These are phyloP conservation scores for Triticum turgidum DNA, from an alignment of 176 grass and related monocot species.

Conservation along the genomic window DNA sequence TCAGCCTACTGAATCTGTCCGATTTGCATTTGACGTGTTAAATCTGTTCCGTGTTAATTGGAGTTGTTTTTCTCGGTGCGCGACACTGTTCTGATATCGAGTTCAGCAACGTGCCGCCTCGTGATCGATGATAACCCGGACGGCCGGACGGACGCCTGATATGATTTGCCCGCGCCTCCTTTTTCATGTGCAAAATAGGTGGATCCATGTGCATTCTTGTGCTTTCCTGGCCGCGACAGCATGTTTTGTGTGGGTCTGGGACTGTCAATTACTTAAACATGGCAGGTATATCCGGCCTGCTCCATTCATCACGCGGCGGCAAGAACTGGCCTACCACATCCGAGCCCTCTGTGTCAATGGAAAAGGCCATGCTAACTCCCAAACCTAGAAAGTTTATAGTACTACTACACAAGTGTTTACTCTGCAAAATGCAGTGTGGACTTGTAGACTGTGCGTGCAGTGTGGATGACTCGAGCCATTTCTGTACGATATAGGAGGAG, in stretches of 20 bases:
- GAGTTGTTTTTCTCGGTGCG: neutral
- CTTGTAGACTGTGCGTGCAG: too few species aligned
- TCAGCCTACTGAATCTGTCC: neutral
- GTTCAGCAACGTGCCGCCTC: neutral
- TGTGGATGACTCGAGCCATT: neutral
- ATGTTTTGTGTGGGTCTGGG: slow-evolving; percentile 27
- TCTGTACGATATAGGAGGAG: slow-evolving; percentile 3
- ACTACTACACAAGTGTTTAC: slow-evolving; percentile 7
- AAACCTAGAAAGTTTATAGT: slow-evolving; percentile 26
- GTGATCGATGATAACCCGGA: neutral
- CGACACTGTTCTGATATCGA: neutral
- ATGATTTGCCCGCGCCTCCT: neutral
- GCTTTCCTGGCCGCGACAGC: neutral
- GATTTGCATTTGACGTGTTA: neutral
- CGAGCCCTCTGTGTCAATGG: neutral
- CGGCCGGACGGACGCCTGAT: neutral
- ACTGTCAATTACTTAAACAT: slow-evolving; percentile 17
- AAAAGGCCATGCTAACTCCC: slow-evolving; percentile 19
- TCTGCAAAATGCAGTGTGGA: neutral
- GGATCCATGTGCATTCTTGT: neutral
- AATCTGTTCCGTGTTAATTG: neutral
- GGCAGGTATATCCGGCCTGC: neutral
- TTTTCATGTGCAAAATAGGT: neutral
- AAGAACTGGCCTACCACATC: slow-evolving; percentile 39
- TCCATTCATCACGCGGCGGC: slow-evolving; percentile 13